Conservation (phyloP, 2,329 filamentous ascomycete genomes). For the Laburnicola sp. region DNA sequence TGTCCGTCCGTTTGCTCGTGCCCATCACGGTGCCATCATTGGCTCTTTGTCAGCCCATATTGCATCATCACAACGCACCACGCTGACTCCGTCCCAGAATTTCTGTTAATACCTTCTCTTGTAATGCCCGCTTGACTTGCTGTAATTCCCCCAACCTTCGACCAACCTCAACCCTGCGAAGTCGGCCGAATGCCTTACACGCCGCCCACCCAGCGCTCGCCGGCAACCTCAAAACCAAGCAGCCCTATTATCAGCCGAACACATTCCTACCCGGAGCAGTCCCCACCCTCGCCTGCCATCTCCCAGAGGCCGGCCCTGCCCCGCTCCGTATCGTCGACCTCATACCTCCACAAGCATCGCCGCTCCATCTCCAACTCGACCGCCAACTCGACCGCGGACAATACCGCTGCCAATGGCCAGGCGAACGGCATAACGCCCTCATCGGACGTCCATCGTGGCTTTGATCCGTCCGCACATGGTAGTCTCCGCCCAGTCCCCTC, state of each 20-base stretch:
- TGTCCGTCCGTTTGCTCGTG: background rate
- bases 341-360: slow-evolving; percentile 65
- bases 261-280: slow-evolving; percentile 53
- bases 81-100: slow-evolving; percentile 3
- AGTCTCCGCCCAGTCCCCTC: slow-evolving; percentile 79
- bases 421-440: slow-evolving; percentile 27
- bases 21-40: background rate
- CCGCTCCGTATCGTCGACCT: slow-evolving; percentile 60
- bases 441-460: slow-evolving; percentile 25
- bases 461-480: slow-evolving; percentile 50
- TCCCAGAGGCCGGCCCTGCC: slow-evolving; percentile 54
- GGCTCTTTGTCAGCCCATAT: slow-evolving; percentile 3
- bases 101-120: slow-evolving; percentile 38
- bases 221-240: slow-evolving; percentile 58
- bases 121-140: slow-evolving; percentile 47
- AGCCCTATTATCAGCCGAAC: slow-evolving; percentile 55
- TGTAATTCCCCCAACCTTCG: slow-evolving; percentile 41
- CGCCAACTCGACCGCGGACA: slow-evolving; percentile 41
- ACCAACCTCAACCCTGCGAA: slow-evolving; percentile 37
- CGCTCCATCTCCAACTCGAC: slow-evolving; percentile 57
- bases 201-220: slow-evolving; percentile 70
- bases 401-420: slow-evolving; percentile 36
- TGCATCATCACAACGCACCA: slow-evolving; percentile 1
- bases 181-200: slow-evolving; percentile 79
- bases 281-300: slow-evolving; percentile 37